Evolutionary conservation across 1,139 yeast species (phyloP), one percentile per base, ranked within the genome.

Genomic region (Candida frijolesensis): DNA sequence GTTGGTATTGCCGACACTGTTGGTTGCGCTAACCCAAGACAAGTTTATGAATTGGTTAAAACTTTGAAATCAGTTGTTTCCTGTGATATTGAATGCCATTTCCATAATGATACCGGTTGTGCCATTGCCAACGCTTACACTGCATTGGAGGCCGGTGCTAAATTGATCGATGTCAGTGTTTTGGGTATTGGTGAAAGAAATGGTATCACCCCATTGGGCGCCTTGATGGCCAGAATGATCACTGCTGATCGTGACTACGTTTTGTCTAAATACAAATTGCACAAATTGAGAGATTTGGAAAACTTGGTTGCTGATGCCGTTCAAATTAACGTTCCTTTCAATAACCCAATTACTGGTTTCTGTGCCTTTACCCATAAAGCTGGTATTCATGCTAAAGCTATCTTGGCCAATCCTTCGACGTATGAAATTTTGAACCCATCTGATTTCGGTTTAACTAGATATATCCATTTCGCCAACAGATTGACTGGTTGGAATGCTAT

Each of bases 331-430:
- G 84, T 94, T 65, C 99, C 99, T 55, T 94, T 94, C 81, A 94
- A 94, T 83, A 94, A 94, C 78, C 98, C 98, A 61, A 91, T 94
- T 70, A 94, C 99, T 46, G 99, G 99, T 50, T 94, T 94, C 86
- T 94, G 98, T 79, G 99, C 99, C 48, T 94, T 94, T 77, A 94
- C 99, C 51, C 99, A 94, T 80, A 94, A 94, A 82, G 99, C 99
- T 51, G 99, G 99, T 76, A 92, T 94, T 66, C 99, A 94, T 70
- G 98, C 99, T 65, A 94, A 94, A 81, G 98, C 98, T 52, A 94
- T 94, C 63, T 83, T 94, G 62, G 99, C 99, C 55, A 94, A 94
- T 76, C 99, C 99, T 57, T 90, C 97, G 38, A 94, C 98, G 34
- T 94, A 94, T 71, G 99, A 94, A 79, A 94, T 94, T 64, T 82